Evolutionary conservation across 176 grass and related monocot genomes (phyloP).

Genomic region (Raddia guianensis): DNA sequence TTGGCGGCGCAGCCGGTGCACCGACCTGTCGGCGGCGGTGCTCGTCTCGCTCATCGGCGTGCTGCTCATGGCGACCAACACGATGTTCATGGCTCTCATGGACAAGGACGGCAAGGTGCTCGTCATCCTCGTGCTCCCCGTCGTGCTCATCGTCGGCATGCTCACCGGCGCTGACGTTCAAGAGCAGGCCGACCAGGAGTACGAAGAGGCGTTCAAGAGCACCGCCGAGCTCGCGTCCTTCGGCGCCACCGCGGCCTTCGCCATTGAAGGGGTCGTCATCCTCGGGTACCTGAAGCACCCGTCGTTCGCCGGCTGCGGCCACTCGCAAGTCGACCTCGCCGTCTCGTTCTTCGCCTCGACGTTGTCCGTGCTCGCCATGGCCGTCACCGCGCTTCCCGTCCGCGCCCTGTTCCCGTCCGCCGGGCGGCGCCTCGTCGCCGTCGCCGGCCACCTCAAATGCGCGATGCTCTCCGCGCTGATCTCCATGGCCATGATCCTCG

Average conservation of each 20-base stretch:
- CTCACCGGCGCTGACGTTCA: not conserved
- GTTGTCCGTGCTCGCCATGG: slow-evolving; percentile 15
- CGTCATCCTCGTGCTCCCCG: not conserved
- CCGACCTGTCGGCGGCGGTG: not conserved
- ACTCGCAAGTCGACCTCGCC: slow-evolving; percentile 11
- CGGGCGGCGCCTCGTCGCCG: not conserved
- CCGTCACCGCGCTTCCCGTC: slow-evolving; percentile 12
- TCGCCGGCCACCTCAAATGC: not conserved
- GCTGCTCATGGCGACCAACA: not conserved
- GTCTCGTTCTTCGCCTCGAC: slow-evolving; percentile 19
- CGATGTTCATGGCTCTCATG: slow-evolving; percentile 9
- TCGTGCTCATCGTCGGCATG: not conserved
- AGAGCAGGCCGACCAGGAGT: not conserved
- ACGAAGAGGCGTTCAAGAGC: slow-evolving; percentile 19
- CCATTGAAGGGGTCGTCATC: slow-evolving; percentile 1
- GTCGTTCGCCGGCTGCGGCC: not conserved
- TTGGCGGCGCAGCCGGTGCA: not conserved
- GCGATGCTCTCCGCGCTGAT: slow-evolving; percentile 11
- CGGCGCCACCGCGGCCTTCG: not conserved
- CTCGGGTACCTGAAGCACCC: slow-evolving; percentile 16
- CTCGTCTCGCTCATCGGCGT: not conserved
- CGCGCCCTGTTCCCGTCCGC: not conserved
- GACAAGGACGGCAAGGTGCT: not conserved
- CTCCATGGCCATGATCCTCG: not conserved
- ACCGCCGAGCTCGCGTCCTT: not conserved